Percentiles rank a stretch among this genome's conserved stretches.
These are phyloP conservation scores for Daldinia grandis DNA, from an alignment of 495 filamentous ascomycete species.

Conservation along the genomic window DNA sequence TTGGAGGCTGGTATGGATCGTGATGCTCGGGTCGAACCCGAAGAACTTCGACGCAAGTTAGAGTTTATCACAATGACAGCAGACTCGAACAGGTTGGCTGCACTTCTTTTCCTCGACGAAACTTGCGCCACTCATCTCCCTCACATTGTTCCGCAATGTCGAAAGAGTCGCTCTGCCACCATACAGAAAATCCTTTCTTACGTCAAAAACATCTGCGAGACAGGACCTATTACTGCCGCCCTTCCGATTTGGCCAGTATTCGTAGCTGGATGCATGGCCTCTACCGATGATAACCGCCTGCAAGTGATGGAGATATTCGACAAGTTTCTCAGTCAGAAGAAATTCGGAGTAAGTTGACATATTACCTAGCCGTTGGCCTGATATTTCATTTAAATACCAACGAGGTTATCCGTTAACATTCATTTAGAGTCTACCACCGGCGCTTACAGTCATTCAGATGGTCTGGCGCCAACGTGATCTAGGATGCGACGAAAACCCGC, in stretches of 20 bases:
- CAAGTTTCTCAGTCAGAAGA: not conserved
- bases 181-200: not conserved
- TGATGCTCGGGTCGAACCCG: not conserved
- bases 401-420: not conserved
- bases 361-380: not conserved
- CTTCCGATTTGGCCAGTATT: conserved; percentile 8
- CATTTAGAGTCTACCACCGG: conserved; percentile 6
- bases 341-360: conserved; percentile 1
- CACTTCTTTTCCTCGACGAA: conserved; percentile 10
- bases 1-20: not conserved
- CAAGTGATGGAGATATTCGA: conserved; percentile 15
- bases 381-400: not conserved
- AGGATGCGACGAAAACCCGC: conserved; percentile 10
- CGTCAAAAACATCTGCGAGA: not conserved
- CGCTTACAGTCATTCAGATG: conserved; percentile 5
- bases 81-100: conserved; percentile 7
- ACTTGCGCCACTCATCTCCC: conserved; percentile 6
- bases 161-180: not conserved
- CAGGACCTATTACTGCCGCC: not conserved
- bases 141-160: conserved; percentile 1
- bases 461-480: conserved; percentile 11
- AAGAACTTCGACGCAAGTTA: not conserved
- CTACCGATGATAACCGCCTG: conserved; percentile 3
- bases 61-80: conserved; percentile 9
- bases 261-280: conserved; percentile 8